Conservation (phyloP, 192 early-diverging fungal species). For the Gryganskiella cystojenkinii region DNA sequence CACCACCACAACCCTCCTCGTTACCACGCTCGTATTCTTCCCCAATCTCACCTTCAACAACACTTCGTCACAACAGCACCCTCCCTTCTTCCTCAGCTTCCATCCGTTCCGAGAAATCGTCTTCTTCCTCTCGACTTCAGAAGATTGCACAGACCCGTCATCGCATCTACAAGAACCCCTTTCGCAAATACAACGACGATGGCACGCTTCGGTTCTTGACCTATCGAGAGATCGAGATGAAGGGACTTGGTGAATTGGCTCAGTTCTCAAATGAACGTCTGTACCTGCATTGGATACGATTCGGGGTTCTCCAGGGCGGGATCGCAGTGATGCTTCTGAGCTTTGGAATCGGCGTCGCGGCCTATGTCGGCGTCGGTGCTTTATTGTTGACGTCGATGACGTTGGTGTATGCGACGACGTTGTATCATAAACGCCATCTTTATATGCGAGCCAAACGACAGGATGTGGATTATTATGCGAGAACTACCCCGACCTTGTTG, state of each 20-base stretch:
- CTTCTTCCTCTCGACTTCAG: too few relatives aligned
- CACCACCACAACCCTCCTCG: too few relatives aligned
- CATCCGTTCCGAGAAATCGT: background rate
- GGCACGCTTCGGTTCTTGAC: background rate
- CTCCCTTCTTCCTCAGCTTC: too few relatives aligned
- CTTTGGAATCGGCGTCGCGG: constrained; percentile 14
- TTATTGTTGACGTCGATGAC: constrained; percentile 27
- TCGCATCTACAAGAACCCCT: background rate
- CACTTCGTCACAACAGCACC: background rate
- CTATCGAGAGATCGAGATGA: constrained; percentile 5
- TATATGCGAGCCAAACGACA: constrained; percentile 17
- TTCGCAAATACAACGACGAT: background rate
- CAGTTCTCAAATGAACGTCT: constrained; percentile 42
- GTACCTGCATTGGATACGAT: constrained; percentile 43
- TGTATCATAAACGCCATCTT: constrained; percentile 45
- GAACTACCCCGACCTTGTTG: constrained; percentile 24
- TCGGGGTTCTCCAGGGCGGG: constrained; percentile 24
- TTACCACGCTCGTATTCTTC: too few relatives aligned
- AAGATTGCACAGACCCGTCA: background rate
- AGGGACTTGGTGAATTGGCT: constrained; percentile 2
- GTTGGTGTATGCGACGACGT: constrained; percentile 29
- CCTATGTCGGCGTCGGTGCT: constrained; percentile 10
- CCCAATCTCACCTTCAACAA: too few relatives aligned
- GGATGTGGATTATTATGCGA: constrained; percentile 35
- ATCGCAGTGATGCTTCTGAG: constrained; percentile 30